Base-by-base conservation (phyloP, 768 basidiomycete genomes). In the Pisolithus microcarpus region DNA sequence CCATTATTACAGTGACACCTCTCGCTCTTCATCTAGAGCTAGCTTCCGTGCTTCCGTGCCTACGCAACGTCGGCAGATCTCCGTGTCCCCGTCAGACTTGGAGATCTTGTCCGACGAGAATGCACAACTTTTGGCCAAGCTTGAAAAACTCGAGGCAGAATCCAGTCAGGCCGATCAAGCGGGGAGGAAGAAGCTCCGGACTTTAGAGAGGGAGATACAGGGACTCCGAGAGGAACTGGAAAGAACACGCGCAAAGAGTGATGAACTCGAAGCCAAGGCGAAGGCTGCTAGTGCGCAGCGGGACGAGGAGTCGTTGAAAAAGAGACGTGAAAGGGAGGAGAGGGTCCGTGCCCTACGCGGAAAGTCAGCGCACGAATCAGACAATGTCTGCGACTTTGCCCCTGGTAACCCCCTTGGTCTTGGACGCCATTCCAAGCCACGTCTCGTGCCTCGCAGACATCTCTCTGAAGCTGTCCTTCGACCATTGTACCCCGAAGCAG, bases 61-160 rank as follows among this genome's bases (percentile, higher is more conserved):
- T 58, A 43, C 48, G 51, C 65, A 60, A 49, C 56, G 52, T 38
- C 59, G 61, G 38, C 75, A 78, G 46, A 75, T 85, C 40, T 81
- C 85, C 42, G 77, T 87, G 49, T 81, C 84, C 4, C 80, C 81
- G 1, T 69, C 76, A 15, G 87, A 90, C 52, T 74, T 92, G 24
- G 78, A 81, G 3, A 72, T 78, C 7, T 78, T 92, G 39, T 78
- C 86, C 0, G 86, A 89, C 60, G 89, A 93, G 67, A 93, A 93
- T 58, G 80, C 83, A 0, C 88, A 92, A 55, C 81, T 93, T 15
- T 68, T 87, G 4, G 68, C 75, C 23, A 88, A 89, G 56, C 74
- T 93, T 5, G 85, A 91, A 66, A 76, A 77, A 53, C 75, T 93
- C 9, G 86, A 92, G 62, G 65, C 75, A 1, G 89, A 91, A 53